Percentiles rank a stretch among this genome's conserved stretches.
Evolutionary conservation across 2,329 filamentous ascomycete genomes (phyloP).

Genomic region (Elsinoe batatas): DNA sequence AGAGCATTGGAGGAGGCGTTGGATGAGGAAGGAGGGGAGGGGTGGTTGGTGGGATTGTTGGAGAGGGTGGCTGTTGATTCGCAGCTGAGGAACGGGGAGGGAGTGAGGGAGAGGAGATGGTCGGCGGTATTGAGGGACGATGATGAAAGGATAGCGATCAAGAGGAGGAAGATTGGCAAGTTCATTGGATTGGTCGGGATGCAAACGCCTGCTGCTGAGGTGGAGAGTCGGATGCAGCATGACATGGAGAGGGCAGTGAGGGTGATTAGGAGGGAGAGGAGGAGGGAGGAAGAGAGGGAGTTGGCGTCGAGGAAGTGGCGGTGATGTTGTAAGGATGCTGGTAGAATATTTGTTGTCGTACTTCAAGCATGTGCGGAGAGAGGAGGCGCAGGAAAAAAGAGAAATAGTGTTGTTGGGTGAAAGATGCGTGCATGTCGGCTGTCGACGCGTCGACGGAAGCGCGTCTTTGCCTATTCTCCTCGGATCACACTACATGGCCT

Average conservation of each 20-base stretch:
- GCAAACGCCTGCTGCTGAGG: conserved; percentile 43
- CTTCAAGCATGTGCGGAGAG: no score
- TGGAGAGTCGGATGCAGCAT: conserved; percentile 31
- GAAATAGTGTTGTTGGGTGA: no score
- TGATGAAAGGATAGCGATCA: conserved; percentile 38
- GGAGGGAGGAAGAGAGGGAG: conserved; percentile 26
- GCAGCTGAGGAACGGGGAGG: background rate
- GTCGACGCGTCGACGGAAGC: no score
- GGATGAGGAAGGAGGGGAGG: background rate
- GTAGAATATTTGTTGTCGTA: background rate
- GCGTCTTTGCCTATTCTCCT: no score
- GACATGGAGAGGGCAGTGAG: conserved; percentile 25
- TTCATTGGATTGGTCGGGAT: conserved; percentile 64
- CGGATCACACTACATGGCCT: no score
- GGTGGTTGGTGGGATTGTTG: background rate
- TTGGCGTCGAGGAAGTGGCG: conserved; percentile 23
- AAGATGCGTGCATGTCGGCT: no score
- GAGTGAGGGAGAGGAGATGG: background rate
- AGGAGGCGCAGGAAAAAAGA: no score
- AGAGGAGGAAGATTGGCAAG: conserved; percentile 60
- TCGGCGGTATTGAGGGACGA: conserved; percentile 16
- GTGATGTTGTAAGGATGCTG: background rate
- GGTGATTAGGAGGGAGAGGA: conserved; percentile 24
- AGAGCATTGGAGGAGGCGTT: background rate
- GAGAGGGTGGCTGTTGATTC: background rate